These are phyloP conservation scores for Fallopia convolvulus DNA, from an alignment of 148 eudicot genomes.

Conservation along the genomic window DNA sequence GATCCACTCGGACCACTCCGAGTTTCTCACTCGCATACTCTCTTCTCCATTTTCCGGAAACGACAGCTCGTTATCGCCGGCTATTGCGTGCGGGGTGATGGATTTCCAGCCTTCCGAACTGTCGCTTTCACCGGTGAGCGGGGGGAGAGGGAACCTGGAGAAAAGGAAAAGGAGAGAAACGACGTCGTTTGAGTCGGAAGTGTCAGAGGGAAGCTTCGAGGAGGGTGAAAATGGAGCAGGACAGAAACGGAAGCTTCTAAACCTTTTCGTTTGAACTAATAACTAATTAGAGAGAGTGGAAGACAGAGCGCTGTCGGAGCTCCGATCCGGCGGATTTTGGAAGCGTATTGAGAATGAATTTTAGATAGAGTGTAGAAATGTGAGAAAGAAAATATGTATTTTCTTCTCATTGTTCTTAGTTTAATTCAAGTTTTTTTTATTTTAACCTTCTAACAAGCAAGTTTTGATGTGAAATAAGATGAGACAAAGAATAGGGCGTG, in stretches of 20 bases:
- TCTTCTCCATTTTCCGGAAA: neutral
- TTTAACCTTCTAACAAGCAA: neutral
- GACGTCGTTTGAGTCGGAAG: slow-evolving; percentile 27
- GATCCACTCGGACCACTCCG: slow-evolving; percentile 10
- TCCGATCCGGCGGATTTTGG: slow-evolving; percentile 13
- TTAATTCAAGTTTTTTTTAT: neutral
- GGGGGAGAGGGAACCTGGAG: neutral
- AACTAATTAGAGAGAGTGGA: neutral
- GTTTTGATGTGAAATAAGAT: neutral
- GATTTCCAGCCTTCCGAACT: neutral
- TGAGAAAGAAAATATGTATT: neutral
- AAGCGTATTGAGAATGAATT: neutral
- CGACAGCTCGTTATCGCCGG: neutral
- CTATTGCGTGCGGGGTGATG: neutral
- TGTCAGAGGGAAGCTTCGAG: slow-evolving; percentile 21
- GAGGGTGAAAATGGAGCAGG: slow-evolving; percentile 10
- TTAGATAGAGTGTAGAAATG: neutral
- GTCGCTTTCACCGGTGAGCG: neutral
- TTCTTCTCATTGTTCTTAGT: neutral
- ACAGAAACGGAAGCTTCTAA: slow-evolving; percentile 45
- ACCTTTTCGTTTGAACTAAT: slow-evolving; percentile 34
- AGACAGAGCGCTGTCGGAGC: neutral
- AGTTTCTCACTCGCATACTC: slow-evolving; percentile 4
- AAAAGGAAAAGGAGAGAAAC: slow-evolving; percentile 6
- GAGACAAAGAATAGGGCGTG: neutral